Base-by-base conservation (phyloP, 495 filamentous ascomycete species). In the Parathielavia appendiculata region DNA sequence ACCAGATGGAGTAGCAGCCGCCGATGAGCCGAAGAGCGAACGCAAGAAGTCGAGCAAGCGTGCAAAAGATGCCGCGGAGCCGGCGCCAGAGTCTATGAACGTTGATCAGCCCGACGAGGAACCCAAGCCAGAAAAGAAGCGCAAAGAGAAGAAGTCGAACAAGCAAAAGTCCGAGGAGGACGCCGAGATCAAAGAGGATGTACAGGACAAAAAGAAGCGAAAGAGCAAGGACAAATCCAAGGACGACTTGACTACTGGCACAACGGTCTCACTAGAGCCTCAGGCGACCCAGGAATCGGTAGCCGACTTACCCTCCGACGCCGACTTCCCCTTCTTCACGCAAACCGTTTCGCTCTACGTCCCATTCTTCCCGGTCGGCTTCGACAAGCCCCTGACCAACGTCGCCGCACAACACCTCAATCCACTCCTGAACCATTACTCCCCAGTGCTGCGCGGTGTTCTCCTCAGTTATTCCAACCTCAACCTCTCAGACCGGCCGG, bases 281-380 rank as follows among this genome's bases (percentile, higher is more conserved):
- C 44, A 30, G 43, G 13, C 50, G 11, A 34, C 43, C 26, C 59
- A 16, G 48, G 58, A 51, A 36, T 62, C 54, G 54, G 52, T 40
- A 56, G 63, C 55, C 11, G 43, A 54, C 9, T 3, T 50, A 7
- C 55, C 55, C 5, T 30, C 20, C 39, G 52, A 65, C 13, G 51
- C 61, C 30, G 60, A 66, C 19, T 76, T 74, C 23, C 77, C 77
- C 6, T 77, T 80, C 63, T 79, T 73, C 54, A 77, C 71, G 17
- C 77, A 79, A 54, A 72, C 72, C 20, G 64, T 77, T 44, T 78
- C 77, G 10, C 72, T 79, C 36, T 79, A 78, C 63, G 68, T 77
- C 11, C 72, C 77, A 8, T 68, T 80, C 60, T 76, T 67, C 58
- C 77, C 77, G 2, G 56, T 70, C 34, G 76, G 74, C 17, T 74